A percentile compares a stretch with the other conserved stretches of the same genome.
Conservation (phyloP, 257 asterid species). For the Solanum okadae region DNA sequence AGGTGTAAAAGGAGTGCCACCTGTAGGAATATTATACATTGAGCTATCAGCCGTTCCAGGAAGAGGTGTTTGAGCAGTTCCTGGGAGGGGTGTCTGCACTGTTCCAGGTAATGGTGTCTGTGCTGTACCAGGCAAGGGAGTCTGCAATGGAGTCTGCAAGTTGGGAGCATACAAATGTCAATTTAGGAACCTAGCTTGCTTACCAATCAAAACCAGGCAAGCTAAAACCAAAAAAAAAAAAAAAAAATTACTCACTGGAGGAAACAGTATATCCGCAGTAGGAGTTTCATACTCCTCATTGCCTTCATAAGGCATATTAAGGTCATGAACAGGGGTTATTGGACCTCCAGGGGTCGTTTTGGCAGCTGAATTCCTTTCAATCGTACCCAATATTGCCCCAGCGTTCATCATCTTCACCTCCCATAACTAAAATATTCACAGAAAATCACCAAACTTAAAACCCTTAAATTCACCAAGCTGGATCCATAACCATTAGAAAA, state of each 20-base stretch:
- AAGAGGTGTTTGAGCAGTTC: conserved; percentile 63
- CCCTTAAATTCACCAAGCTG: conserved; percentile 8
- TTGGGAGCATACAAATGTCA: conserved; percentile 10
- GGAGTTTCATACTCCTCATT: conserved; percentile 96
- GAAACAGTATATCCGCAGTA: conserved; percentile 88
- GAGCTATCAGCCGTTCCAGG: conserved; percentile 65
- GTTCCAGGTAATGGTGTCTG: conserved; percentile 83
- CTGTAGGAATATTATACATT: conserved; percentile 61
- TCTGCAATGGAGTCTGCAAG: conserved; percentile 69
- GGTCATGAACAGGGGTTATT: conserved; percentile 72
- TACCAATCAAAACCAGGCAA: neutral
- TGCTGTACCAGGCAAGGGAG: conserved; percentile 66
- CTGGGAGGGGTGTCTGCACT: conserved; percentile 65
- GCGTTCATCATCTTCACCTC: conserved; percentile 91
- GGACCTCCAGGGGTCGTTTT: conserved; percentile 49
- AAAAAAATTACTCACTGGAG: conserved; percentile 55
- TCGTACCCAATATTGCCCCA: conserved; percentile 77
- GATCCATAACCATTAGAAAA: conserved; percentile 2
- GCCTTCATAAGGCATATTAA: conserved; percentile 92
- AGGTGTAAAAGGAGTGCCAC: conserved; percentile 88
- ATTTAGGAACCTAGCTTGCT: neutral
- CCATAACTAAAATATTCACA: conserved; percentile 51
- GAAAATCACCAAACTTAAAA: conserved; percentile 2
- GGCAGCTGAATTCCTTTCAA: conserved; percentile 56
- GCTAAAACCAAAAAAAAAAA: neutral